These are phyloP conservation scores for Drechslerella coelobrocha DNA, from an alignment of 2,329 filamentous ascomycete species.

Conservation along the genomic window DNA sequence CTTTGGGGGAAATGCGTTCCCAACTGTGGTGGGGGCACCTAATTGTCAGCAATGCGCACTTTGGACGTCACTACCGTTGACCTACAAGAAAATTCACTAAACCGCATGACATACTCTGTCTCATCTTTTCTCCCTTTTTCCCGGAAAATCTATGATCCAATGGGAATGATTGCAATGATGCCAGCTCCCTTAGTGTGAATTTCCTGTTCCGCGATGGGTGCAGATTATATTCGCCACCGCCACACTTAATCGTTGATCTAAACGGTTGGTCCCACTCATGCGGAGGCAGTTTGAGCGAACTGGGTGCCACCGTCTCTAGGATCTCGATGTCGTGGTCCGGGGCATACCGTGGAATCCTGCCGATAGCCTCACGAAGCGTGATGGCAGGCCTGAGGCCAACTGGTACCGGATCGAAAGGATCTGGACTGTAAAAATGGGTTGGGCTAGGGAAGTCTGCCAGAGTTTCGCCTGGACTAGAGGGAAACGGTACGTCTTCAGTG, in stretches of 20 bases:
- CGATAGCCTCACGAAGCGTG: slow-evolving; percentile 61
- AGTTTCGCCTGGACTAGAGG: slow-evolving; percentile 70
- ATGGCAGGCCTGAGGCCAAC: slow-evolving; percentile 54
- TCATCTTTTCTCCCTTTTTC: slow-evolving; percentile 43
- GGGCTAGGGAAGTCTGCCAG: slow-evolving; percentile 71
- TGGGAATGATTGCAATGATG: slow-evolving; percentile 74
- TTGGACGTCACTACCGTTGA: background rate
- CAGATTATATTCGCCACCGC: slow-evolving; percentile 67
- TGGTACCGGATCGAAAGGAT: slow-evolving; percentile 56
- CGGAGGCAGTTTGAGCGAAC: slow-evolving; percentile 54
- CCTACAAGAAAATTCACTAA: too few relatives aligned
- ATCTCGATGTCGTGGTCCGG: slow-evolving; percentile 55
- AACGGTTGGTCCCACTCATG: slow-evolving; percentile 52
- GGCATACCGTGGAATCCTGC: slow-evolving; percentile 58
- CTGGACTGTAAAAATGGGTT: slow-evolving; percentile 63
- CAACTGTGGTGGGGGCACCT: slow-evolving; percentile 11
- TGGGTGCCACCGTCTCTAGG: slow-evolving; percentile 55
- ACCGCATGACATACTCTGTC: slow-evolving; percentile 24
- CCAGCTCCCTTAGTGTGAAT: slow-evolving; percentile 73
- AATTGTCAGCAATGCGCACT: background rate
- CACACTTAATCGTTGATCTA: slow-evolving; percentile 68
- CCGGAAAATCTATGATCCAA: slow-evolving; percentile 65
- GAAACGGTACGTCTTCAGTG: background rate
- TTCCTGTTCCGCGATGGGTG: slow-evolving; percentile 70
- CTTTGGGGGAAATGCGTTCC: slow-evolving; percentile 44